phyloP scores from a whole-genome alignment of 2,329 filamentous ascomycete species.

The Calonectria hongkongensis region DNA sequence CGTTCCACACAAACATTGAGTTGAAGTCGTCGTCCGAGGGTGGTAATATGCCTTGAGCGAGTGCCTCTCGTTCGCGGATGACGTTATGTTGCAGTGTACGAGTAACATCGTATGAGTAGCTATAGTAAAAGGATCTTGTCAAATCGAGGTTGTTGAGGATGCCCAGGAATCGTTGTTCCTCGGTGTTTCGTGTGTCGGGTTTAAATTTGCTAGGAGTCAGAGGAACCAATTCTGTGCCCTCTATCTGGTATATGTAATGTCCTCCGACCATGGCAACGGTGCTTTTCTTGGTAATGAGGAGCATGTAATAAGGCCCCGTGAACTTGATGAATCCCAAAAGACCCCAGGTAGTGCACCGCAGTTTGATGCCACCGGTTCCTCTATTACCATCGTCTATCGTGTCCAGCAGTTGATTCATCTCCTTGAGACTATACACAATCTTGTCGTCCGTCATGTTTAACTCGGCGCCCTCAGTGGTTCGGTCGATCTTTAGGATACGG shows the following conservation, averaged over 20 bases:
- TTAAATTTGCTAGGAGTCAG: conserved; percentile 86
- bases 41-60: conserved; percentile 78
- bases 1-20: conserved; percentile 99
- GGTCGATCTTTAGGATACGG: conserved; percentile 94
- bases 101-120: conserved; percentile 98
- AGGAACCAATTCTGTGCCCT: conserved; percentile 93
- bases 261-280: conserved; percentile 97
- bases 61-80: conserved; percentile 82
- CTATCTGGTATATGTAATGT: conserved; percentile 96
- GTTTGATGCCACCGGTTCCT: conserved; percentile 89
- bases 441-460: conserved; percentile 94
- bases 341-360: conserved; percentile 94
- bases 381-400: conserved; percentile 97
- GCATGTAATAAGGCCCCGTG: conserved; percentile 97
- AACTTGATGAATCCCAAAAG: conserved; percentile 96
- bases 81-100: conserved; percentile 95
- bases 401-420: conserved; percentile 95
- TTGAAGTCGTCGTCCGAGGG: conserved; percentile 82
- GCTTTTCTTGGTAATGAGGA: conserved; percentile 95
- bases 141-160: conserved; percentile 95
- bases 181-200: conserved; percentile 85
- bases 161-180: conserved; percentile 90
- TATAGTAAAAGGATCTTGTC: conserved; percentile 96
- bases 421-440: conserved; percentile 92
- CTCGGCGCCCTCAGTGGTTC: conserved; percentile 85